Evolutionary conservation across 257 asterid genomes (phyloP).

Genomic region (Euphrasia confusa): DNA sequence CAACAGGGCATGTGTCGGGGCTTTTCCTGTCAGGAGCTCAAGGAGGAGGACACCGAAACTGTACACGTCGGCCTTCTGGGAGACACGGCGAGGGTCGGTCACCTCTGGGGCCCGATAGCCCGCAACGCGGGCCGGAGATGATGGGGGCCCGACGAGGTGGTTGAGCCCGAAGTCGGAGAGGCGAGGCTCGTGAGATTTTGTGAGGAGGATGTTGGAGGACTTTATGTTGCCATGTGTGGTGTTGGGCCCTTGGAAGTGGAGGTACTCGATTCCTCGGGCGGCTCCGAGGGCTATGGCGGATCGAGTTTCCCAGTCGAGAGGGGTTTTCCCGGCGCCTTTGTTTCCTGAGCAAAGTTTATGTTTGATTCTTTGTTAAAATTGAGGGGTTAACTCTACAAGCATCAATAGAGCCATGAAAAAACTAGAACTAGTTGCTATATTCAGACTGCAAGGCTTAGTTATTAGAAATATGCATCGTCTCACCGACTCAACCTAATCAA

Average conservation of each 20-base stretch:
- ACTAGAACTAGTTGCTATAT: slow-evolving; percentile 13
- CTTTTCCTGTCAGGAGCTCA: slow-evolving; percentile 83
- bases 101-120: slow-evolving; percentile 92
- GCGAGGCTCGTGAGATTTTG: slow-evolving; percentile 54
- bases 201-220: slow-evolving; percentile 78
- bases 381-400: not conserved
- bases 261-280: slow-evolving; percentile 67
- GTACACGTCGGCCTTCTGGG: slow-evolving; percentile 76
- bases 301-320: slow-evolving; percentile 70
- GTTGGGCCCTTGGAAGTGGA: slow-evolving; percentile 53
- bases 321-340: slow-evolving; percentile 74
- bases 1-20: slow-evolving; percentile 73
- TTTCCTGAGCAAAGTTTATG: slow-evolving; percentile 43
- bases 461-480: slow-evolving; percentile 15
- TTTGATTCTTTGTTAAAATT: too few species aligned
- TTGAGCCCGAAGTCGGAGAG: slow-evolving; percentile 76
- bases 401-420: not conserved
- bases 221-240: slow-evolving; percentile 76
- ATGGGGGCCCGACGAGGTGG: slow-evolving; percentile 64
- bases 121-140: slow-evolving; percentile 61
- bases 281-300: slow-evolving; percentile 69
- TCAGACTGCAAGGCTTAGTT: slow-evolving; percentile 11
- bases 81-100: slow-evolving; percentile 67
- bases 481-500: slow-evolving; percentile 37
- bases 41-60: slow-evolving; percentile 67